These are phyloP conservation scores for Cladosporium sp. DNA, from an alignment of 2,329 filamentous ascomycete genomes.

Conservation along the genomic window DNA sequence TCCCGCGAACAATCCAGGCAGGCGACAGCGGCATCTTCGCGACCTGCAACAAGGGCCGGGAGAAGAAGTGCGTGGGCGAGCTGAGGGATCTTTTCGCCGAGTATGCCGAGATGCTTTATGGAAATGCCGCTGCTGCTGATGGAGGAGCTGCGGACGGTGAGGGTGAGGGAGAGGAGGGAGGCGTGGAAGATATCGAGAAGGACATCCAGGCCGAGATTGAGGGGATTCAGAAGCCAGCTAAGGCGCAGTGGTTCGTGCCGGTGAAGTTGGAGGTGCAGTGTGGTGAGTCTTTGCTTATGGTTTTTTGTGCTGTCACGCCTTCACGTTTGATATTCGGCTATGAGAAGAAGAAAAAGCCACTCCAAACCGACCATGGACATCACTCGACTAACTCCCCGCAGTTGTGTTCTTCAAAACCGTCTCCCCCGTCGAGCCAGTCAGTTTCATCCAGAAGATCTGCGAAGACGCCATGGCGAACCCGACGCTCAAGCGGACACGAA, in stretches of 20 bases:
- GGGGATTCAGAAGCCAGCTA: conserved; percentile 51
- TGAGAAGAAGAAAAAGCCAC: too few relatives aligned
- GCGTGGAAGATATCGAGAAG: conserved; percentile 61
- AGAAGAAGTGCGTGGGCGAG: conserved; percentile 65
- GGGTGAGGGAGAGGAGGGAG: conserved; percentile 34
- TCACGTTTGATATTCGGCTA: too few relatives aligned
- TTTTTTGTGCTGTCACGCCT: too few relatives aligned
- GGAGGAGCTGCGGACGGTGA: too few relatives aligned
- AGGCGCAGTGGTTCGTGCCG: conserved; percentile 48
- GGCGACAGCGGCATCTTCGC: conserved; percentile 75
- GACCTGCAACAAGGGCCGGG: conserved; percentile 69
- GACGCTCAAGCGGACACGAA: conserved; percentile 52
- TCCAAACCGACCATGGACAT: too few relatives aligned
- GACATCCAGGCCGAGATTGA: conserved; percentile 70
- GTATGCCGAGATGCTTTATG: conserved; percentile 61
- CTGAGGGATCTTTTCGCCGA: conserved; percentile 60
- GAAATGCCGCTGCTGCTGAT: too few relatives aligned
- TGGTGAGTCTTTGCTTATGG: conserved; percentile 35
- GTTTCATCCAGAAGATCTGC: conserved; percentile 57
- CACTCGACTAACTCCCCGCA: conserved; percentile 27
- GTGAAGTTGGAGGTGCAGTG: conserved; percentile 54
- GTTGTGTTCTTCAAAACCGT: conserved; percentile 57
- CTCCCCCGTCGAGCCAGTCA: conserved; percentile 55
- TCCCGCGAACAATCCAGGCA: conserved; percentile 49
- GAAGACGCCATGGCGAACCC: conserved; percentile 50